phyloP scores from a whole-genome alignment of 2,329 filamentous ascomycete genomes.

The Fusarium pseudocircinatum region DNA sequence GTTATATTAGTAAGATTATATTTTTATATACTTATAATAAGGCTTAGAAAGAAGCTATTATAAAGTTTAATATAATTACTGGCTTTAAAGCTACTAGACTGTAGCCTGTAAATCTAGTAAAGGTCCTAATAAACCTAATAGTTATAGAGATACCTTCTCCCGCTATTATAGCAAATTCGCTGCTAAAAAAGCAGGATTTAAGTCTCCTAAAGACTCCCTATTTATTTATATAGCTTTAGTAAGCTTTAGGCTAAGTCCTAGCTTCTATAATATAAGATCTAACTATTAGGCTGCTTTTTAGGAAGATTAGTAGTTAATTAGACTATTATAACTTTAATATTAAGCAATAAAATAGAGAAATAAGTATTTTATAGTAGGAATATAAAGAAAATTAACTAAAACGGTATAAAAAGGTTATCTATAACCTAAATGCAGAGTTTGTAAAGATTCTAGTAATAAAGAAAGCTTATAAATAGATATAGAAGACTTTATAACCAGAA shows the following conservation, averaged over 20 bases:
- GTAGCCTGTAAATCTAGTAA: background rate
- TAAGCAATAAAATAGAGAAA: background rate
- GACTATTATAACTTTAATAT: background rate
- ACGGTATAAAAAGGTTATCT: background rate
- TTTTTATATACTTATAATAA: background rate
- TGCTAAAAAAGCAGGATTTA: background rate
- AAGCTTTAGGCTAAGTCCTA: background rate
- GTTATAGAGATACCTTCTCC: background rate
- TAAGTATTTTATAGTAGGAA: rapidly evolving
- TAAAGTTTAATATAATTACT: rapidly evolving
- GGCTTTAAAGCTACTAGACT: background rate
- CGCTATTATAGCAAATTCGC: background rate
- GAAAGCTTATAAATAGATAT: background rate
- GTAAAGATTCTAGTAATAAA: background rate
- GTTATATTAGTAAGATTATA: background rate
- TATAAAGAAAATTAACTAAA: background rate
- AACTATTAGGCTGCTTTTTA: background rate
- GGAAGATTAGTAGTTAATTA: background rate
- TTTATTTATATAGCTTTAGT: background rate
- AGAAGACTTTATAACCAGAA: background rate
- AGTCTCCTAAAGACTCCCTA: background rate
- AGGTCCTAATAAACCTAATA: background rate
- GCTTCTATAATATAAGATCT: background rate
- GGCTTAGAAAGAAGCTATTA: background rate
- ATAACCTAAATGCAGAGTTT: background rate